These are phyloP conservation scores for Ogataea pini DNA, from an alignment of 805 yeast species.

Conservation along the genomic window DNA sequence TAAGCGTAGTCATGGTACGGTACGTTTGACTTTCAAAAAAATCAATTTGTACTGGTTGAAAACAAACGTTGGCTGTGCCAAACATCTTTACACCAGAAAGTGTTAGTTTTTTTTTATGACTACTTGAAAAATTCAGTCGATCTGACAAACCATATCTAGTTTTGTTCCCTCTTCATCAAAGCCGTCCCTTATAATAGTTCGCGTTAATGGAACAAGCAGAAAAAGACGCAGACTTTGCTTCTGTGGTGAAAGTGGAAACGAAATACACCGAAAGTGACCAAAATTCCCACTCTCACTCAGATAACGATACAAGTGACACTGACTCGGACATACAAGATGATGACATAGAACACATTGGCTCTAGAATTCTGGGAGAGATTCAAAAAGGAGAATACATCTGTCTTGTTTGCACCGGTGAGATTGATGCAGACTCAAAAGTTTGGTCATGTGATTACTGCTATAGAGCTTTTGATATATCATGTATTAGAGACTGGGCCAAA, in stretches of 20 bases:
- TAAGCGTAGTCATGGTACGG: too few species aligned
- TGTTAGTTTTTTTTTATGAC: too few species aligned
- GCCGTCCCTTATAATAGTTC: too few species aligned
- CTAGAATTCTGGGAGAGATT: conserved; percentile 55
- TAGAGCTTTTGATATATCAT: conserved; percentile 81
- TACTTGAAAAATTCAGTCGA: neutral
- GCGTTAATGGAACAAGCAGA: neutral
- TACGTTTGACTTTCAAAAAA: conserved; percentile 1
- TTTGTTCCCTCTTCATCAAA: too few species aligned
- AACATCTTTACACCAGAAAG: neutral
- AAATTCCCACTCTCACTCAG: too few species aligned
- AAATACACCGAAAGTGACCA: too few species aligned
- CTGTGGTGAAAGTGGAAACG: too few species aligned
- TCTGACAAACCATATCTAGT: too few species aligned
- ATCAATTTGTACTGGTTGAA: conserved; percentile 6
- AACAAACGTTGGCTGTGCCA: neutral
- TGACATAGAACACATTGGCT: conserved; percentile 11
- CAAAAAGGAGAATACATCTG: conserved; percentile 74
- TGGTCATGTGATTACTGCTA: conserved; percentile 82
- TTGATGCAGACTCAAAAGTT: conserved; percentile 61
- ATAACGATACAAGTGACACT: too few species aligned
- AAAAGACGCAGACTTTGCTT: neutral
- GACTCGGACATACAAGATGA: too few species aligned
- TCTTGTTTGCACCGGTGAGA: conserved; percentile 83
- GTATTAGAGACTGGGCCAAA: conserved; percentile 85